These are phyloP conservation scores for Balakata baccata DNA, from an alignment of 345 rosid species.

Conservation along the genomic window DNA sequence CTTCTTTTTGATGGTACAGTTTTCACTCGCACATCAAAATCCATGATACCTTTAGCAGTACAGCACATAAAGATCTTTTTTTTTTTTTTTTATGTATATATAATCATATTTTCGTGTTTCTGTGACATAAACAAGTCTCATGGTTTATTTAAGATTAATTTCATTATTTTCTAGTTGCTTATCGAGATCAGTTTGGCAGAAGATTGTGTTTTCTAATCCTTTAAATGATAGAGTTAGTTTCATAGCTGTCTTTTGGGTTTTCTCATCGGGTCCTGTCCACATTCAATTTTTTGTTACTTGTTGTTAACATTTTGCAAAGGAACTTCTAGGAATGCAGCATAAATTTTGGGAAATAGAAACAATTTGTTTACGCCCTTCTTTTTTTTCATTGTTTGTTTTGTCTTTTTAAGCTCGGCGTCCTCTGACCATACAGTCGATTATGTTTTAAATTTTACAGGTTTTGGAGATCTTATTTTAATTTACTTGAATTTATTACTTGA, in stretches of 20 bases:
- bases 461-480: slow-evolving; percentile 29
- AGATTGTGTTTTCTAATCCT: slow-evolving; percentile 6
- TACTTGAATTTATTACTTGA: slow-evolving; percentile 10
- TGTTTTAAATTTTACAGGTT: slow-evolving; percentile 9
- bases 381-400: background rate
- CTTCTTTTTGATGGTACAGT: slow-evolving; percentile 4
- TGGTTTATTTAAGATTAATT: background rate
- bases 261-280: background rate
- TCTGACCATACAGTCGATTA: background rate
- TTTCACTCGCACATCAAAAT: slow-evolving; percentile 10
- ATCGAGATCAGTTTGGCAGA: background rate
- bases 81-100: too few relatives aligned
- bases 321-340: too few relatives aligned
- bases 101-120: background rate
- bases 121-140: background rate
- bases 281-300: background rate
- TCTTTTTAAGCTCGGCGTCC: too few relatives aligned
- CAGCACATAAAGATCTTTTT: background rate
- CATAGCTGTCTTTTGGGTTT: background rate
- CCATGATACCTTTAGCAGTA: slow-evolving; percentile 2
- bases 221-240: slow-evolving; percentile 6
- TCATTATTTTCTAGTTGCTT: background rate
- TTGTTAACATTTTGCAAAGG: too few relatives aligned
- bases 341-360: too few relatives aligned
- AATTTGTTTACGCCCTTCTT: background rate